Base-by-base conservation (phyloP, 805 yeast species). In the Yamadazyma tumulicola region DNA sequence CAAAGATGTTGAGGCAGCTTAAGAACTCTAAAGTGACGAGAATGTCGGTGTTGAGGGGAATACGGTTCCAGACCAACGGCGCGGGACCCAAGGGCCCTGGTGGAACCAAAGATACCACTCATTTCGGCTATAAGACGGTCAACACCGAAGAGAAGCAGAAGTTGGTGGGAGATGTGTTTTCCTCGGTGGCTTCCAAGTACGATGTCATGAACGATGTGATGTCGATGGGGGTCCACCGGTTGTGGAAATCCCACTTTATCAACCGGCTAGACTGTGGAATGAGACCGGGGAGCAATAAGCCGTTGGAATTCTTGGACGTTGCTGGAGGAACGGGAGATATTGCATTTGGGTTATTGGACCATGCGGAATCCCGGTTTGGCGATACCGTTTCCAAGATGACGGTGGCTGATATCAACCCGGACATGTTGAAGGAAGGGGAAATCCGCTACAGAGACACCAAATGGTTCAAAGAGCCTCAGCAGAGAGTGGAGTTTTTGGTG, bases 271-370 rank as follows among this genome's bases (percentile, higher is more conserved):
- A 93, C 55, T 95, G 97, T 28, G 98, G 98, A 21, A 79, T 78
- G 68, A 75, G 97, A 54, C 91, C 95, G 4, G 94, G 91, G 29
- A 75, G 78, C 10, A 57, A 66, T 10, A 75, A 81, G 45, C 96
- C 96, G 3, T 67, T 93, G 49, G 77, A 80, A 39, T 91, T 93
- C 53, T 72, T 93, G 44, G 98, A 93, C 60, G 97, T 93, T 38
- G 98, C 98, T 18, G 98, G 98, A 40, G 98, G 98, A 16, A 87
- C 97, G 8, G 98, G 98, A 30, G 98, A 93, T 55, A 91, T 93
- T 61, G 98, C 98, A 1, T 87, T 87, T 62, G 94, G 98, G 2
- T 72, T 93, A 43, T 69, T 93, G 42, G 96, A 88, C 51, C 96
- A 93, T 61, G 97, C 97, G 7, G 79, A 81, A 44, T 61, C 69